Evolutionary conservation across 306 rosid species (phyloP).

Genomic region (Luffa aegyptiaca): DNA sequence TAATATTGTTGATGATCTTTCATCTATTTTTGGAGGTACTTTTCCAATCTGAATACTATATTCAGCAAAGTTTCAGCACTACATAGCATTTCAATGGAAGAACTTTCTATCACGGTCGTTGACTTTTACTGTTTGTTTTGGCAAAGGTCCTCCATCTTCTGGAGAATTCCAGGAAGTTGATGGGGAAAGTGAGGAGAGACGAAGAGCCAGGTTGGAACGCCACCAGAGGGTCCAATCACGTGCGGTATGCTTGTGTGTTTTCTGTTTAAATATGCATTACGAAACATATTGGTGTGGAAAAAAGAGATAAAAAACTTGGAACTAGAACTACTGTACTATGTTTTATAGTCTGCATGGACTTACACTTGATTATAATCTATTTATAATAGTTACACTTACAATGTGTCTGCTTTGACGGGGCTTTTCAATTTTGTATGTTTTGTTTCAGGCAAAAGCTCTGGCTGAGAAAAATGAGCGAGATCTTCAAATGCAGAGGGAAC

Average conservation of each 20-base stretch:
- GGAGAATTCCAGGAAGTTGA: conserved; percentile 81
- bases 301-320: neutral
- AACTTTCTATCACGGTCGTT: neutral
- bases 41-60: conserved; percentile 10
- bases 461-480: conserved; percentile 97
- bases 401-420: neutral
- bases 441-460: conserved; percentile 65
- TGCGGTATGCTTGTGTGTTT: conserved; percentile 42
- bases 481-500: conserved; percentile 89
- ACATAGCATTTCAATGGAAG: neutral
- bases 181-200: conserved; percentile 93
- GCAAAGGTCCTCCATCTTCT: conserved; percentile 28
- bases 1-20: conserved; percentile 85
- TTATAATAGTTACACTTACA: neutral
- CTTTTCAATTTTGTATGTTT: conserved; percentile 10
- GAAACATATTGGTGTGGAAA: neutral
- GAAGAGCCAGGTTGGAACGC: conserved; percentile 90
- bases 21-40: conserved; percentile 87
- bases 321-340: neutral
- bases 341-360: neutral
- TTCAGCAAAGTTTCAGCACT: conserved; percentile 10
- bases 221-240: conserved; percentile 82
- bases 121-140: conserved; percentile 1
- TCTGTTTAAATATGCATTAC: conserved; percentile 3
- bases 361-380: neutral